Base-by-base conservation (phyloP, 1,139 yeast genomes). In the Geotrichum aggregatum region DNA sequence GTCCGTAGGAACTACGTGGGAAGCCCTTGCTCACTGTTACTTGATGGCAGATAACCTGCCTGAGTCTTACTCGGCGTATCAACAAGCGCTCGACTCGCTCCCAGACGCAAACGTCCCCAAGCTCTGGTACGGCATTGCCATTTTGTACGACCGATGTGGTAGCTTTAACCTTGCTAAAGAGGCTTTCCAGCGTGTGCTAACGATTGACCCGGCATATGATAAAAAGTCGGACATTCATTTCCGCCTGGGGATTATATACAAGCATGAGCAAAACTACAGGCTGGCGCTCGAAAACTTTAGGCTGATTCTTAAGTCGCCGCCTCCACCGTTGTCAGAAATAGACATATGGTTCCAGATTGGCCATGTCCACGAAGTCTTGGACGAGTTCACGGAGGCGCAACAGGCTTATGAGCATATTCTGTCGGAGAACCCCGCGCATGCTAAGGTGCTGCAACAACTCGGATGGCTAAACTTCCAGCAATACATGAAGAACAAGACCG, bases 341-440 rank as follows among this genome's bases (percentile, higher is more conserved):
- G 98, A 92, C 67, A 95, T 92, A 52, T 92, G 98, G 98, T 92
- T 92, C 73, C 98, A 92, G 71, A 86, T 92, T 60, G 98, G 98
- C 42, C 86, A 89, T 38, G 97, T 92, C 1, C 78, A 92, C 64
- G 98, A 92, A 68, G 95, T 87, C 65, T 94, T 87, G 71, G 84
- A 89, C 66, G 96, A 91, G 66, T 91, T 87, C 78, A 80, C 78
- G 57, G 88, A 91, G 36, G 98, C 98, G 6, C 83, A 85, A 63
- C 96, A 91, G 59, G 98, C 98, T 7, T 92, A 92, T 68, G 97
- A 92, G 70, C 81, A 92, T 57, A 98, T 92, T 0, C 74, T 92
- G 56, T 81, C 82, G 61, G 94, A 87, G 40, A 88, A 88, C 65
- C 96, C 96, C 42, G 86, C 86, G 64, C 98, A 92, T 65, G 95